Conservation (phyloP, 495 filamentous ascomycete genomes). For the Cladorrhinum samala region DNA sequence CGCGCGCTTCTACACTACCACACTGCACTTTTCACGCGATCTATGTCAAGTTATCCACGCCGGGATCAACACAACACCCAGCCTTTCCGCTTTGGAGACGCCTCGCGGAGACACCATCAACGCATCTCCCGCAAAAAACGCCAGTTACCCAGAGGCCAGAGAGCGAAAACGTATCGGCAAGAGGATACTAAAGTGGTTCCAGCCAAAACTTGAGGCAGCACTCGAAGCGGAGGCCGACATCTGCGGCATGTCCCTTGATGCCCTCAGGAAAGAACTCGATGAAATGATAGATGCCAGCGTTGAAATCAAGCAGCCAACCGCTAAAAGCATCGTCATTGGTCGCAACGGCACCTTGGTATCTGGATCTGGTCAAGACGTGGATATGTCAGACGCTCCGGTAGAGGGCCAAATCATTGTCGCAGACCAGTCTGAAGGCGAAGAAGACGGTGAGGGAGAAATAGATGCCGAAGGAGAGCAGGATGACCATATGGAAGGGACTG, state of each 20-base stretch:
- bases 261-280: constrained; percentile 66
- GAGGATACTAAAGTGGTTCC: constrained; percentile 73
- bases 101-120: constrained; percentile 21
- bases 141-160: constrained; percentile 30
- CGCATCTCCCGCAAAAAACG: constrained; percentile 26
- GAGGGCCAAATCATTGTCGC: constrained; percentile 40
- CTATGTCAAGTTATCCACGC: constrained; percentile 62
- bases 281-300: constrained; percentile 58
- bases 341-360: constrained; percentile 21
- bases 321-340: constrained; percentile 16
- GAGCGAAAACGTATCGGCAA: constrained; percentile 65
- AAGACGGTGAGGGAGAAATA: constrained; percentile 12
- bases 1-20: constrained; percentile 66
- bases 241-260: constrained; percentile 59
- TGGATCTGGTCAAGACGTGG: constrained; percentile 32
- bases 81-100: constrained; percentile 17
- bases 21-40: constrained; percentile 66
- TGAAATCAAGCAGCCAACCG: constrained; percentile 32
- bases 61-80: constrained; percentile 50
- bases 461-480: constrained; percentile 14
- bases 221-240: constrained; percentile 74
- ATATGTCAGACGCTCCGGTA: constrained; percentile 42
- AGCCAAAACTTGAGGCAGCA: constrained; percentile 69
- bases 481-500: constrained; percentile 20
- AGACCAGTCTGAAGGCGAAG: constrained; percentile 23